Evolutionary conservation across 805 yeast genomes (phyloP).

Genomic region (Nakazawaea peltata): DNA sequence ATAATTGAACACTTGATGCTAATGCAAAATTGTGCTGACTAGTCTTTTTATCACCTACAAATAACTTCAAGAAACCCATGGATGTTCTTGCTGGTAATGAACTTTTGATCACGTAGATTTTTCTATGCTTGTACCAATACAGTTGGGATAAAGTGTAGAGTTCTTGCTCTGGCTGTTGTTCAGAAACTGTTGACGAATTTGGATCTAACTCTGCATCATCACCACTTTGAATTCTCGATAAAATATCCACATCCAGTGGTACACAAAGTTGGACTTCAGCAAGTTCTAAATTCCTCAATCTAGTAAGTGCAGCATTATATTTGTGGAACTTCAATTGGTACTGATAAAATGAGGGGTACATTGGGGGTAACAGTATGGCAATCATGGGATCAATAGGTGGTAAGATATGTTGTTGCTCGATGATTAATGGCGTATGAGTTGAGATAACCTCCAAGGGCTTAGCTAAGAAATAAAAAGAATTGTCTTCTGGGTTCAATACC

Average conservation of each 20-base stretch:
- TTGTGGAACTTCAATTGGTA: slow-evolving; percentile 51
- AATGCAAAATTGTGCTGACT: slow-evolving; percentile 41
- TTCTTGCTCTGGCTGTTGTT: too few species aligned
- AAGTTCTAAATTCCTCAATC: slow-evolving; percentile 66
- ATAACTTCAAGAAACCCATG: slow-evolving; percentile 69
- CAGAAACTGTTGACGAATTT: too few species aligned
- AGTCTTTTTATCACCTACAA: slow-evolving; percentile 56
- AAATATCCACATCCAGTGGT: slow-evolving; percentile 64
- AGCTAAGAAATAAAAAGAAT: slow-evolving; percentile 67
- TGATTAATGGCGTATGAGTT: slow-evolving; percentile 79
- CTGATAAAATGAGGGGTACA: slow-evolving; percentile 72
- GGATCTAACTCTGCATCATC: slow-evolving; percentile 20
- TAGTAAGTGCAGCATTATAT: slow-evolving; percentile 71
- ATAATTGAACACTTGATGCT: slow-evolving; percentile 53
- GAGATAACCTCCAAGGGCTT: slow-evolving; percentile 70
- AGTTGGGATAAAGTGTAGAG: slow-evolving; percentile 69
- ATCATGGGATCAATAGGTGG: slow-evolving; percentile 78
- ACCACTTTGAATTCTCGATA: slow-evolving; percentile 48
- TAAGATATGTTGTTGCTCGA: slow-evolving; percentile 74
- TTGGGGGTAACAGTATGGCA: slow-evolving; percentile 75
- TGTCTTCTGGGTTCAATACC: slow-evolving; percentile 30
- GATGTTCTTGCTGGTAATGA: slow-evolving; percentile 61
- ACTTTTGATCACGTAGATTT: slow-evolving; percentile 76
- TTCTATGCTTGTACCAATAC: slow-evolving; percentile 54
- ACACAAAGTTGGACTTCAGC: slow-evolving; percentile 71